Evolutionary conservation across 176 grass and related monocot genomes (phyloP), one percentile per base, ranked within the genome.

Genomic region (Carex cristatella): DNA sequence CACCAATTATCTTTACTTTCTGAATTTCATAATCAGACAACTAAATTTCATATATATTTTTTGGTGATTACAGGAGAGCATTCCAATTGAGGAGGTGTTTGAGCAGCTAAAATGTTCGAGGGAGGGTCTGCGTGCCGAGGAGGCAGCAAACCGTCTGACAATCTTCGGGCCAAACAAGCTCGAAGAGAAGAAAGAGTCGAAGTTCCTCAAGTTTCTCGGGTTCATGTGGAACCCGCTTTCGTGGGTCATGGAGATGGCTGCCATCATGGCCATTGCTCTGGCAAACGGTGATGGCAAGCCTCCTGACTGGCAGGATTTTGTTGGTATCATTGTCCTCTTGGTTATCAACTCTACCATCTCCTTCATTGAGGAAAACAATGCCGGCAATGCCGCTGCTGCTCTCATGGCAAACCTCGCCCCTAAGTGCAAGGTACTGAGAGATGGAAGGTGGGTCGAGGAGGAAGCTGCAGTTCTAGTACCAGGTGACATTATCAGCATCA

Each of bases 341-440:
- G 84, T 99, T 28, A 99, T 99, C 85, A 99, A 99, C 84, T 99
- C 97, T 27, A 99, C 97, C 61, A 99, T 99, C 81, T 95, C 93
- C n/a, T 99, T 99, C 87, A 99, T 99, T 10, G 97, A 99, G 76
- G 97, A 99, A 88, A 99, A 99, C 91, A 99, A 99, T 71, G 97
- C 97, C 0, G 97, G 97, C 7, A 99, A 99, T 49, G 97, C 97
- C 0, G 97, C 97, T 0, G 97, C 97, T 0, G 97, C 97, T 2
- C 97, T 99, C 77, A 99, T 99, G 97, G 97, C 97, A 53, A 92
- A 95, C 81, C 93, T 99, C 83, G 97, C 97, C 10, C 97, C 97
- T 14, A 99, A 99, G 78, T 94, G 93, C 55, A 99, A 99, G 97
- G 96, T 99, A n/a, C 90, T 99, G 11, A 92, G 97, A 88, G 97